Base-by-base conservation (phyloP, 2,329 filamentous ascomycete species). In the Colletotrichum phormii region DNA sequence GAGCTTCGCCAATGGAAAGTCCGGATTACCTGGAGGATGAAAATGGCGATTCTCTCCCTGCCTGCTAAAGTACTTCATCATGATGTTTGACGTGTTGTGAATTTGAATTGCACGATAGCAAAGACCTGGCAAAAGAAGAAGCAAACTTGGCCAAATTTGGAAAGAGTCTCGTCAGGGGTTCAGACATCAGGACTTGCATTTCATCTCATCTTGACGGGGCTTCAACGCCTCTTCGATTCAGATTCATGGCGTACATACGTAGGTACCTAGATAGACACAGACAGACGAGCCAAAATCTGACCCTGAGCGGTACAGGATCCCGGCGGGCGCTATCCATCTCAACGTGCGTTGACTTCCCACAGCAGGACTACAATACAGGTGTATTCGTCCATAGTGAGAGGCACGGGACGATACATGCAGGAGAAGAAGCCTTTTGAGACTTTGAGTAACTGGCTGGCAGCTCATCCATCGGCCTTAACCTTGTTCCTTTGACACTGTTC, bases 291-390 rank as follows among this genome's bases (percentile, higher is more conserved):
- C 46, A 70, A 51, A 60, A 55, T 68, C 46, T 72, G 64, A 59
- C 65, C 15, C 64, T 67, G 64, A 46, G 54, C 69, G 64, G 69
- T 63, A 72, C 64, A 24, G 67, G 24, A 9, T 55, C 62, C 67
- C 53, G 53, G 62, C 62, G 42, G 62, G 18, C 67, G 67, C 46
- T 49, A 55, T 60, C 42, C 37, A 53, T 46, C 15, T 42, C 15
- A 7, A 42, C 15, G 37, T 42, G 37, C 37, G 37, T 42, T 18
- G 37, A 18, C 37, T 42, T 15, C 6, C 37, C 37, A 42, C 13
- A 42, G 37, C 37, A 42, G 8, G 37, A 42, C 18, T 42, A 42
- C 37, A 42, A 42, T 42, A 18, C 13, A 8, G 6, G 15, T 42
- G 37, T 42, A 42, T 42, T 58, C 58, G 24, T 37, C 51, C 53